These are phyloP conservation scores for Sicyos edulis DNA, from an alignment of 306 rosid species.

Conservation along the genomic window DNA sequence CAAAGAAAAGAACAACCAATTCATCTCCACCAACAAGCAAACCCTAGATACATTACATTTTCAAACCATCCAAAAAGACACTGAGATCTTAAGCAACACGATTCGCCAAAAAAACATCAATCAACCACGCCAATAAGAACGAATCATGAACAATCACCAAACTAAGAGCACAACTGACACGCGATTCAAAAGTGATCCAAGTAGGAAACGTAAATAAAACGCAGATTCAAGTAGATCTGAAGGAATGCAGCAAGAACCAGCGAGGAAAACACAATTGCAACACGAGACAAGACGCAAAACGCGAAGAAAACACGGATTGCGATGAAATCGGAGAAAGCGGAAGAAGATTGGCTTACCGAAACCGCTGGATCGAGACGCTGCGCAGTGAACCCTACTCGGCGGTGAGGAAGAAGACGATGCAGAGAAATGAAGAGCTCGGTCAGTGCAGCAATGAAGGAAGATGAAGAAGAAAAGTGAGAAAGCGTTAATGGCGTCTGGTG, in stretches of 20 bases:
- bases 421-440: constrained; percentile 6
- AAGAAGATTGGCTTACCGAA: not conserved
- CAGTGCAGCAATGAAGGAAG: not conserved
- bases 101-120: not conserved
- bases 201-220: not conserved
- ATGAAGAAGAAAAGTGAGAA: not conserved
- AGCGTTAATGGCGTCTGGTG: constrained; percentile 19
- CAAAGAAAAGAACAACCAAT: constrained; percentile 9
- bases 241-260: constrained; percentile 10
- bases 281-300: not conserved
- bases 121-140: constrained; percentile 3
- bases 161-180: not conserved
- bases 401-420: not conserved
- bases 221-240: constrained; percentile 12
- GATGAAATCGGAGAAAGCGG: not conserved
- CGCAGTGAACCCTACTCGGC: constrained; percentile 12
- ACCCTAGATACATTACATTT: not conserved
- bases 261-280: not conserved
- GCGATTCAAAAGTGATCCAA: constrained; percentile 3
- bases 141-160: not conserved
- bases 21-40: constrained; percentile 11
- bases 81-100: not conserved
- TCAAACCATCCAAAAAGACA: not conserved
- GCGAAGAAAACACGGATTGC: not conserved
- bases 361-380: constrained; percentile 1